Percentiles rank a stretch among this genome's conserved stretches.
phyloP scores from a whole-genome alignment of 306 rosid species.

The Begonia loranthoides region DNA sequence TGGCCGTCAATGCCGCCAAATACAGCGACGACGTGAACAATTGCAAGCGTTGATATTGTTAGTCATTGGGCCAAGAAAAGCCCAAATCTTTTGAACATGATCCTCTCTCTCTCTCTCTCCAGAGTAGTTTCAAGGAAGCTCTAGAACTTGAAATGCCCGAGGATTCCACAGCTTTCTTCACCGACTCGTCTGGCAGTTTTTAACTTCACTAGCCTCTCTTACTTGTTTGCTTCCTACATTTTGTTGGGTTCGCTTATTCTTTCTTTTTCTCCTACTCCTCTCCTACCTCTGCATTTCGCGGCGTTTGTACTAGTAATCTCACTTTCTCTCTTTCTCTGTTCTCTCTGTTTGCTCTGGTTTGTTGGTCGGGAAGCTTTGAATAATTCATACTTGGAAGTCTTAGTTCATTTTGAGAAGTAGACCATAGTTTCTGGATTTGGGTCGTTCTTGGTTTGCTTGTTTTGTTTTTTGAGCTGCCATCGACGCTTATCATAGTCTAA shows the following conservation, averaged over 20 bases:
- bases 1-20: conserved; percentile 51
- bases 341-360: not conserved
- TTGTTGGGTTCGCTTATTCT: not conserved
- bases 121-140: conserved; percentile 9
- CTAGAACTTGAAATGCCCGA: conserved; percentile 18
- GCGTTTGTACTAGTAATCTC: not conserved
- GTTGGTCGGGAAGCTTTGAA: not conserved
- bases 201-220: not conserved
- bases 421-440: too few relatives aligned
- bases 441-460: too few relatives aligned
- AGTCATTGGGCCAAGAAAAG: conserved; percentile 29
- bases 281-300: not conserved
- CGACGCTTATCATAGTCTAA: too few relatives aligned
- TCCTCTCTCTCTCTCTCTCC: conserved; percentile 6
- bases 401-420: too few relatives aligned
- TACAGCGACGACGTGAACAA: conserved; percentile 77
- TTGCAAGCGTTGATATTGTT: too few relatives aligned
- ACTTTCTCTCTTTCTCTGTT: not conserved
- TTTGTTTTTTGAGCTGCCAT: too few relatives aligned
- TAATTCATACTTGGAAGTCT: too few relatives aligned
- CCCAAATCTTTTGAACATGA: too few relatives aligned
- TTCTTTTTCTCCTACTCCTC: conserved; percentile 3
- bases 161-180: not conserved
- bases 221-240: not conserved
- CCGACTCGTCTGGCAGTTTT: conserved; percentile 5